Percentiles rank a stretch among this genome's conserved stretches.
Conservation (phyloP, 352 stramenopile genomes). For the Chloridella minuta region DNA sequence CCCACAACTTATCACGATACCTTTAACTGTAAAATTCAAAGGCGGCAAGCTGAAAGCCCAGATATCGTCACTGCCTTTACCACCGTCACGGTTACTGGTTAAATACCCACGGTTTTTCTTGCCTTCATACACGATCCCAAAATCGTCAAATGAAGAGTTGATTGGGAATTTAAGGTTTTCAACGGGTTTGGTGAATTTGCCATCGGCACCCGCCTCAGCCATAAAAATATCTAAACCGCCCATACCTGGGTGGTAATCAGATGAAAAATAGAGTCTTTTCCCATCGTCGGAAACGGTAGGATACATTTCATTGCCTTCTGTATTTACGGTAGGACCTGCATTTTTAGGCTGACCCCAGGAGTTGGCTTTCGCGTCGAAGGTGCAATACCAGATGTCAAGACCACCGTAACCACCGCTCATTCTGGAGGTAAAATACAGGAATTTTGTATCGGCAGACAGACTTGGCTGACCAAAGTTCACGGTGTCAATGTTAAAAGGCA, state of each 20-base stretch:
- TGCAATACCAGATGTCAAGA: no score
- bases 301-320: not conserved
- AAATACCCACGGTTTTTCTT: not conserved
- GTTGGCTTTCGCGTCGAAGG: no score
- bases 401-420: no score
- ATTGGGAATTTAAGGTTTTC: not conserved
- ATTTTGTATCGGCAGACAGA: no score
- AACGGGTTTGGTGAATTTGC: no score
- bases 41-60: no score
- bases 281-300: not conserved
- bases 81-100: not conserved
- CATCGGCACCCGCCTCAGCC: no score
- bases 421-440: no score
- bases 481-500: no score
- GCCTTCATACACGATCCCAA: not conserved
- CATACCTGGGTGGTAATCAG: not conserved
- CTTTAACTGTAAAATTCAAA: no score
- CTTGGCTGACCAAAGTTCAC: no score
- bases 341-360: not conserved
- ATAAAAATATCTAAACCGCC: not conserved
- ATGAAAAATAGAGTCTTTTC: not conserved
- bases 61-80: not conserved
- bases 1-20: no score
- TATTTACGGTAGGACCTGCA: not conserved
- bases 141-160: not conserved